These are phyloP conservation scores for Stagonosporopsis vannaccii DNA, from an alignment of 2,329 filamentous ascomycete species.

Conservation along the genomic window DNA sequence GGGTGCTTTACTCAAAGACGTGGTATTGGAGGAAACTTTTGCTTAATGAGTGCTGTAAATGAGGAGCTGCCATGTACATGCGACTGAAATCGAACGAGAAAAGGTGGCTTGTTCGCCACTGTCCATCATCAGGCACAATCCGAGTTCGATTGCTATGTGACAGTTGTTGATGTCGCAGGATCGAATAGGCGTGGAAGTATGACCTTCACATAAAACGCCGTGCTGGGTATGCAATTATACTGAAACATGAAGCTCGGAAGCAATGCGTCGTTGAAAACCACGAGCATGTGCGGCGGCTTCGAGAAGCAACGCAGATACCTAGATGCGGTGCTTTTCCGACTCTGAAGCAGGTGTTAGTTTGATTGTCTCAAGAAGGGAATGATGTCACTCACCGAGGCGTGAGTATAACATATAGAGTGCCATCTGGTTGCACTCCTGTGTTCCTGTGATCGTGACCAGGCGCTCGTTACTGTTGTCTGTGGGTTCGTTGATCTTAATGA, in stretches of 20 bases:
- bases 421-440: slow-evolving; percentile 99
- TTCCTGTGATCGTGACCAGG: slow-evolving; percentile 95
- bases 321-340: slow-evolving; percentile 79
- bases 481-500: slow-evolving; percentile 99
- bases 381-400: slow-evolving; percentile 75
- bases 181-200: slow-evolving; percentile 3
- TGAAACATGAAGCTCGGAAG: slow-evolving; percentile 7
- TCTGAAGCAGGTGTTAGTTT: slow-evolving; percentile 56
- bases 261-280: slow-evolving; percentile 3
- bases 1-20: neutral
- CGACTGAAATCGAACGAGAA: neutral
- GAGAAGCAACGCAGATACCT: slow-evolving; percentile 24
- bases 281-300: slow-evolving; percentile 5
- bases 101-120: slow-evolving; percentile 1
- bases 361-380: neutral
- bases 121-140: neutral
- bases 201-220: slow-evolving; percentile 25
- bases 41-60: slow-evolving; percentile 14
- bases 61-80: slow-evolving; percentile 4
- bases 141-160: neutral
- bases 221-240: slow-evolving; percentile 24
- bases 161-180: neutral
- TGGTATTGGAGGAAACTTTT: slow-evolving; percentile 10
- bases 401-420: slow-evolving; percentile 99
- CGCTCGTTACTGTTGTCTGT: slow-evolving; percentile 99